Conservation (phyloP, 2,329 filamentous ascomycete genomes). For the Drechslerella coelobrocha region DNA sequence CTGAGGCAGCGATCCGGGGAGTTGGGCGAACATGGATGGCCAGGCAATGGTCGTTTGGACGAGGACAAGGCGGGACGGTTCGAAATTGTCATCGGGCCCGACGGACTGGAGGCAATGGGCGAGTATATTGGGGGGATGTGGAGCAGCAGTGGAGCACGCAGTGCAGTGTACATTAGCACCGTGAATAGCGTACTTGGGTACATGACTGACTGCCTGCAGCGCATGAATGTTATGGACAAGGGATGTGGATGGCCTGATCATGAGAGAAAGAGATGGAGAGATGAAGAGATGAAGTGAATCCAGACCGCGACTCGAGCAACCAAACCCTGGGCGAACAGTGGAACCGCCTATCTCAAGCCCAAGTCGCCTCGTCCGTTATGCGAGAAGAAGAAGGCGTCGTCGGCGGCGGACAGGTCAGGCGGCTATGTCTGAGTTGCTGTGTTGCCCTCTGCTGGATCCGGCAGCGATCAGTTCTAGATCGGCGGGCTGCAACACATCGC, state of each 20-base stretch:
- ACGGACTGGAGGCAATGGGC: neutral
- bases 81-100: constrained; percentile 20
- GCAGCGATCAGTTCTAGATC: neutral
- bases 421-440: neutral
- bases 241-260: too few relatives aligned
- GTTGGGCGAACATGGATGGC: neutral
- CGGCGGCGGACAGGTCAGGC: neutral
- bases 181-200: too few relatives aligned
- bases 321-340: too few relatives aligned
- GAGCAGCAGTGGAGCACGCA: neutral
- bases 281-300: too few relatives aligned
- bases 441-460: neutral
- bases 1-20: constrained; percentile 35
- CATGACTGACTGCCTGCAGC: too few relatives aligned
- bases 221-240: too few relatives aligned
- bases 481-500: neutral
- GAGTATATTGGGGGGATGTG: neutral
- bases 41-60: neutral
- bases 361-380: constrained; percentile 5
- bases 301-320: too few relatives aligned
- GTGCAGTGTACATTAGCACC: neutral
- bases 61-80: constrained; percentile 19
- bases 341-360: too few relatives aligned
- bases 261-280: too few relatives aligned
- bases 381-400: neutral